Base-by-base conservation (phyloP, 2,329 filamentous ascomycete species). In the Cercospora sp. region DNA sequence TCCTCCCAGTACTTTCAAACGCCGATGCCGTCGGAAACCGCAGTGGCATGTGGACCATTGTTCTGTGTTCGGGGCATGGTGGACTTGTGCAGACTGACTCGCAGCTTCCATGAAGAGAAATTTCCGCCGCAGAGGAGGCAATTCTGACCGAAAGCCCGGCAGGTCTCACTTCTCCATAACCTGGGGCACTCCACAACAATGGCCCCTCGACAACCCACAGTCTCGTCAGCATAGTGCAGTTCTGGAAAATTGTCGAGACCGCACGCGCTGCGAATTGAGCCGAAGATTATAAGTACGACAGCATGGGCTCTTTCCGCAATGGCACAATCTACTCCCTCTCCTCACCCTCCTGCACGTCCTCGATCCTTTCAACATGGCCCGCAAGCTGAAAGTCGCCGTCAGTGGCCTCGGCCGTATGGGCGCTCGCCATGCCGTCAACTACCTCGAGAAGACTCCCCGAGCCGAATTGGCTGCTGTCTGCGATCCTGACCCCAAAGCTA, bases 351-450 rank as follows among this genome's bases (percentile, higher is more conserved):
- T 24, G 13, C 43, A 49, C 18, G n/a, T 24, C 43, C 9, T 40
- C 37, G n/a, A 40, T 40, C 37, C 5, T 40, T 40, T n/a, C 37
- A 40, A n/a, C 37, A 40, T 40, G 37, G 37, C 37, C 16, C 37
- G 37, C 16, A 40, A 40, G 37, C 37, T 84, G 65, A 78, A 81
- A 70, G 77, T 85, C 70, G 84, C 79, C 63, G 82, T 82, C 61
- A 82, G 82, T 45, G 84, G 84, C 58, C 82, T 86, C 60, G 84
- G 84, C 34, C 82, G 84, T 71, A 86, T 86, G 82, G 84, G 84
- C 59, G 81, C 82, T 67, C 80, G 83, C n/a, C 84, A 86, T 76
- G 84, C 82, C 63, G 75, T 82, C 58, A 84, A 83, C 71, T 81
- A 85, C 66, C 77, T 85, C 60, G 75, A 83, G 66, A 78, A 79